phyloP scores from a whole-genome alignment of 305 asterid genomes.

The Nicotiana rustica region DNA sequence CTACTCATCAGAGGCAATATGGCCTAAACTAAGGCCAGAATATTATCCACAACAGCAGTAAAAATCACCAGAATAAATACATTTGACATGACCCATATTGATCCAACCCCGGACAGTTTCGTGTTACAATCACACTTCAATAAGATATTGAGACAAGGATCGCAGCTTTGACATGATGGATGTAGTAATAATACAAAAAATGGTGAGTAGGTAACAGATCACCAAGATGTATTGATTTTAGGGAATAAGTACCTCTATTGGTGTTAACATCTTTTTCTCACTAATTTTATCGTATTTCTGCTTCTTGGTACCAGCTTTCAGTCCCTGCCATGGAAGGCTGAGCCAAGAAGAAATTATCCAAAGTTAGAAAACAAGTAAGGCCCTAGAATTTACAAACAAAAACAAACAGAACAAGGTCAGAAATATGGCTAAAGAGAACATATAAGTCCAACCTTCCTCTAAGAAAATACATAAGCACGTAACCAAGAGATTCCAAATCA shows the following conservation, averaged over 20 bases:
- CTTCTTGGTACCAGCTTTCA: conserved; percentile 76
- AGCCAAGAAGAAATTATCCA: conserved; percentile 35
- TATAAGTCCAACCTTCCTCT: conserved; percentile 70
- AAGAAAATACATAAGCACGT: conserved; percentile 75
- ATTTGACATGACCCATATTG: conserved; percentile 23
- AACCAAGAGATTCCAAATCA: conserved; percentile 78
- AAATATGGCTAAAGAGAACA: conserved; percentile 34
- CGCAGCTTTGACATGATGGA: neutral
- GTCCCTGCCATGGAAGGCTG: conserved; percentile 90
- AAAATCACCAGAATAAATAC: neutral
- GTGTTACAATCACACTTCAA: conserved; percentile 19
- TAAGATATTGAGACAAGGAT: neutral
- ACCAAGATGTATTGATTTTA: conserved; percentile 3
- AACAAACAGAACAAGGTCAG: conserved; percentile 33
- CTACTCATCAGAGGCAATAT: conserved; percentile 13
- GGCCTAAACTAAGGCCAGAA: conserved; percentile 6
- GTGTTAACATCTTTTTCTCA: conserved; percentile 76
- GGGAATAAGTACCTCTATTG: conserved; percentile 62
- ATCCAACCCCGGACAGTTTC: neutral
- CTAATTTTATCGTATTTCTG: conserved; percentile 78
- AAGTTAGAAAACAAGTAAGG: conserved; percentile 18
- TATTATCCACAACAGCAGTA: neutral
- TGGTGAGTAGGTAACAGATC: neutral
- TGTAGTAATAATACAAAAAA: conserved; percentile 2
- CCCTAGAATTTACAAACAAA: conserved; percentile 26